These are phyloP conservation scores for Metschnikowia arizonensis DNA, from an alignment of 805 yeast species.

Conservation along the genomic window DNA sequence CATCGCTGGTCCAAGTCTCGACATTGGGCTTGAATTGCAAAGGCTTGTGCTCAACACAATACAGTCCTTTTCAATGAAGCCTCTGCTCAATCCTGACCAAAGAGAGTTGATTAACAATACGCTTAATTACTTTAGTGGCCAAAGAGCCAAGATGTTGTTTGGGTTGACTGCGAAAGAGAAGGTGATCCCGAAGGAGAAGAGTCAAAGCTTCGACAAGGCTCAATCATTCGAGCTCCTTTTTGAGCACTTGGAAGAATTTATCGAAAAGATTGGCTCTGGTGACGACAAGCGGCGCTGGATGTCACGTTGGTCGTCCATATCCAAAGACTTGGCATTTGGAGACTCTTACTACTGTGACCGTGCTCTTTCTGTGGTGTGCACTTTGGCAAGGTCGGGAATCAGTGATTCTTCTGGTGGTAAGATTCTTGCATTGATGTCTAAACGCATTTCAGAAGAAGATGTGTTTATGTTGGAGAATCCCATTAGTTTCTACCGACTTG, in stretches of 20 bases:
- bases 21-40: constrained; percentile 59
- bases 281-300: constrained; percentile 54
- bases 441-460: constrained; percentile 15
- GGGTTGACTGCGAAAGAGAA: constrained; percentile 57
- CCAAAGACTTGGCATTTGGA: constrained; percentile 59
- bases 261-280: constrained; percentile 44
- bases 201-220: constrained; percentile 38
- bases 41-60: constrained; percentile 61
- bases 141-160: constrained; percentile 62
- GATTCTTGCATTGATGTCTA: constrained; percentile 25
- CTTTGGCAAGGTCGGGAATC: constrained; percentile 59
- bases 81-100: constrained; percentile 40
- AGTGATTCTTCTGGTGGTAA: constrained; percentile 47
- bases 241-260: constrained; percentile 48
- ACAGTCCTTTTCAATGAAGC: constrained; percentile 62
- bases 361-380: constrained; percentile 66
- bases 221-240: constrained; percentile 57
- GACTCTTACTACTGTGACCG: constrained; percentile 62
- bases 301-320: constrained; percentile 60
- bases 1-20: constrained; percentile 48
- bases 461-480: constrained; percentile 37
- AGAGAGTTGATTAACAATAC: constrained; percentile 44
- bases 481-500: constrained; percentile 45
- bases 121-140: constrained; percentile 49
- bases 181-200: constrained; percentile 27